Evolutionary conservation across 2,329 filamentous ascomycete species (phyloP), one percentile per base, ranked within the genome.

Genomic region (Davidsoniella eucalypti): DNA sequence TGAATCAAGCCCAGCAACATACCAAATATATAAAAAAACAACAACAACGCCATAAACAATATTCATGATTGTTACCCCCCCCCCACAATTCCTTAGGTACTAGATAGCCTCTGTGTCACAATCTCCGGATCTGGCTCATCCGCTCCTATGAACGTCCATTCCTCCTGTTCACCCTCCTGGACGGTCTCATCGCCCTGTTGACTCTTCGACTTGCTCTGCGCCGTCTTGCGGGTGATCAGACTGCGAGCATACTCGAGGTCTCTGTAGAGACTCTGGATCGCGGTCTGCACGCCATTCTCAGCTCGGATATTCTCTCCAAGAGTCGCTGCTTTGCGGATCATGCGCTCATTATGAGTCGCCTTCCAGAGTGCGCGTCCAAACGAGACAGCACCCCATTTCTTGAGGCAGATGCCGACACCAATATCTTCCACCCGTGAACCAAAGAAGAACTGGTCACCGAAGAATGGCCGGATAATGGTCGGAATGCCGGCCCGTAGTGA

Each of bases 381-480:
- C 37, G 82, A 76, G 56, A 78, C 83, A n/a, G 85, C 82, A 18
- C 92, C 93, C 69, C 94, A 78, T 64, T 86, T 92, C 69, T 84
- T 87, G 58, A 98, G 71, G 60, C 82, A 86, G 17, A 94, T 80
- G 0, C 92, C 92, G 2, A 96, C 92, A 0, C 92, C 90, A 5
- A 98, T 71, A 59, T 96, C 90, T 63, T 96, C 87, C 1, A 96
- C 84, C 3, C 92, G 76, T 26, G 73, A 77, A 5, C 87, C 92
- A 58, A 94, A 96, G 70, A 98, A 98, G 71, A 84, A 95, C 61
- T 98, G 92, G 59, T 98, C 92, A 4, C 92, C 92, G 61, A 98
- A 98, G 69, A 96, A 98, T 0, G 92, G 92, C 54, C 90, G 85
- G 61, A 96, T 84, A 55, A 98, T 88, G 0, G 92, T 96, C 0